Percentiles rank a stretch among this genome's conserved stretches.
phyloP scores from a whole-genome alignment of 2,329 filamentous ascomycete genomes.

The Emergomyces africanus region DNA sequence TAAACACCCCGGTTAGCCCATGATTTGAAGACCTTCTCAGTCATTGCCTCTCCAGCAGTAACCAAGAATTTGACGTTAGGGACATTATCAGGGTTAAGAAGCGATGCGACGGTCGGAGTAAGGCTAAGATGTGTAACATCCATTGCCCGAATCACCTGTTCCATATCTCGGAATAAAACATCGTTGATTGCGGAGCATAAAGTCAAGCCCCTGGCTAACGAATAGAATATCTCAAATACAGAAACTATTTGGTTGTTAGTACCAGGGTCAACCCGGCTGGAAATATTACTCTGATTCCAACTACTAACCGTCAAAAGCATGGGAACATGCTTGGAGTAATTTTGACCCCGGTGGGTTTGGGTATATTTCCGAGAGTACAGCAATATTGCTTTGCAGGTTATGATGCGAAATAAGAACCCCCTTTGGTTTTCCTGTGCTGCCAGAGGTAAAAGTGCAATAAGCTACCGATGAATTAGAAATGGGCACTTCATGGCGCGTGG shows the following conservation, averaged over 20 bases:
- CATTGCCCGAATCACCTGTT: constrained; percentile 50
- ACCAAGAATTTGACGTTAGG: constrained; percentile 63
- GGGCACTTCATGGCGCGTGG: neutral
- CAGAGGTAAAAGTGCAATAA: constrained; percentile 74
- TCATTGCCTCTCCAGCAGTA: constrained; percentile 70
- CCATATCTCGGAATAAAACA: constrained; percentile 58
- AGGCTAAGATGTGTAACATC: constrained; percentile 67
- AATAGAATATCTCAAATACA: constrained; percentile 81
- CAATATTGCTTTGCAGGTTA: constrained; percentile 66
- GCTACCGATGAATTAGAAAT: constrained; percentile 40
- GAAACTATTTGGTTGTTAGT: constrained; percentile 45
- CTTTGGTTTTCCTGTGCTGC: constrained; percentile 69
- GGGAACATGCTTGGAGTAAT: constrained; percentile 72
- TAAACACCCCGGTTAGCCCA: constrained; percentile 60
- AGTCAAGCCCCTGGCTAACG: constrained; percentile 66
- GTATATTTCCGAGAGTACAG: constrained; percentile 53
- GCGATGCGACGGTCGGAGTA: constrained; percentile 70
- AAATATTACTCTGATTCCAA: neutral
- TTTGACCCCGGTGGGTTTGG: constrained; percentile 42
- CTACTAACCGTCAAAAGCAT: constrained; percentile 55
- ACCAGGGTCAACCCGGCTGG: neutral
- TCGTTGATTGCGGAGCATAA: constrained; percentile 66
- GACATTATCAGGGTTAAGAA: constrained; percentile 56
- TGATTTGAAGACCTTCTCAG: constrained; percentile 51
- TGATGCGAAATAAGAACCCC: constrained; percentile 65